A percentile compares a stretch with the other conserved stretches of the same genome.
Evolutionary conservation across 2,329 filamentous ascomycete species (phyloP).

Genomic region (Sphaerulina populicola): DNA sequence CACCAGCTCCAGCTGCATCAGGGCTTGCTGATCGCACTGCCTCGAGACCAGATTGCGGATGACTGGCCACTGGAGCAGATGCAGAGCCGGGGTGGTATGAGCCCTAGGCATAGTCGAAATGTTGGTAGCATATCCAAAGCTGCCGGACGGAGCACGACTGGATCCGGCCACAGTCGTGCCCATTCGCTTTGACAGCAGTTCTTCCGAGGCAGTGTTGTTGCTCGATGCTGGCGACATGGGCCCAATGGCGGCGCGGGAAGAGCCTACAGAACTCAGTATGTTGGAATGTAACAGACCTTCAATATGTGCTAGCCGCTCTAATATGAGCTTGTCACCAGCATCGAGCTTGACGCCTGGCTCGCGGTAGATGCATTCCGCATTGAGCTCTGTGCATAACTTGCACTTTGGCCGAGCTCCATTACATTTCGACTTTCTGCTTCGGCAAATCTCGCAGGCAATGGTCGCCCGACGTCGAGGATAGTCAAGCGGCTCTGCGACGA

Average conservation of each 20-base stretch:
- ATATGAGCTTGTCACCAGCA: conserved; percentile 75
- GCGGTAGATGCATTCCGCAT: conserved; percentile 74
- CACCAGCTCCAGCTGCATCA: conserved; percentile 72
- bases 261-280: conserved; percentile 37
- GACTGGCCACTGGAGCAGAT: conserved; percentile 71
- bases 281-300: conserved; percentile 69
- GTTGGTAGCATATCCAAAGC: conserved; percentile 61
- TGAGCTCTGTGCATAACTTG: conserved; percentile 72
- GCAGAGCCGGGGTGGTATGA: conserved; percentile 70
- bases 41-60: conserved; percentile 69
- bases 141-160: conserved; percentile 40
- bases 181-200: conserved; percentile 32
- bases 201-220: conserved; percentile 37
- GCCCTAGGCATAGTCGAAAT: conserved; percentile 81
- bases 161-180: conserved; percentile 32
- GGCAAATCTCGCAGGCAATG: conserved; percentile 32
- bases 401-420: conserved; percentile 60
- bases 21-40: conserved; percentile 71
- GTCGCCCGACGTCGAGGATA: conserved; percentile 30
- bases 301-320: conserved; percentile 69
- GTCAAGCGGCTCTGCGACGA: conserved; percentile 24
- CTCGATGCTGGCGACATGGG: conserved; percentile 42
- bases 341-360: conserved; percentile 82
- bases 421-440: conserved; percentile 30
- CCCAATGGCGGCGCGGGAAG: conserved; percentile 8